Evolutionary conservation across 345 rosid species (phyloP).

Genomic region (Microcos paniculata): DNA sequence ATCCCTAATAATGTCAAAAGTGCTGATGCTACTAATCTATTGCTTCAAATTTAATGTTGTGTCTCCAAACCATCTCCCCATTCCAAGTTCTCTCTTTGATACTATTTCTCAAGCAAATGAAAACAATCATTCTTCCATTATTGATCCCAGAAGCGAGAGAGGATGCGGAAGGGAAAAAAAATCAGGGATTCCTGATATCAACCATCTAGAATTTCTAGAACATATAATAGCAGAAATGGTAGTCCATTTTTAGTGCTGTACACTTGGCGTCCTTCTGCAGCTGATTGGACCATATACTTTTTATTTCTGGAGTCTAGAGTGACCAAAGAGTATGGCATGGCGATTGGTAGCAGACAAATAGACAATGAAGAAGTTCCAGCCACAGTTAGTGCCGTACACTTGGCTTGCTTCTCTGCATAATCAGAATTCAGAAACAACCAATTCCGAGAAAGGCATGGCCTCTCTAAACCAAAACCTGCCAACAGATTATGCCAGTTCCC

Average conservation of each 20-base stretch:
- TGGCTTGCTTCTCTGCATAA: background rate
- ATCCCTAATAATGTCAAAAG: background rate
- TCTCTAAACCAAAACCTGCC: too few species aligned
- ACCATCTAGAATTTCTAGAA: conserved; percentile 16
- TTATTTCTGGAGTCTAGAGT: background rate
- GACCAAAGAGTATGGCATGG: conserved; percentile 1
- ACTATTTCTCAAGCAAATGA: background rate
- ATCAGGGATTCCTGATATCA: background rate
- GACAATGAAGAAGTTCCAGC: background rate
- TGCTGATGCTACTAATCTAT: background rate
- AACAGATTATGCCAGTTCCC: too few species aligned
- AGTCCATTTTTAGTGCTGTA: conserved; percentile 19
- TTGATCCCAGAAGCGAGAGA: background rate
- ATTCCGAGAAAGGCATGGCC: too few species aligned
- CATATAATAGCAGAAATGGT: background rate
- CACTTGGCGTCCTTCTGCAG: conserved; percentile 24
- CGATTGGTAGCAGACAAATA: background rate
- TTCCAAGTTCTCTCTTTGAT: background rate
- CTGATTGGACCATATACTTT: background rate
- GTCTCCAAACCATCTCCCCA: background rate
- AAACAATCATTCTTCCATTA: conserved; percentile 2
- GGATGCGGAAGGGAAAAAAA: background rate
- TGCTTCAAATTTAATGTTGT: background rate
- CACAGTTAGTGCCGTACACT: conserved; percentile 19
- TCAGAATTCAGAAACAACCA: background rate